These are phyloP conservation scores for Hsuehochloa calcarea DNA, from an alignment of 176 grass and related monocot species.

Conservation along the genomic window DNA sequence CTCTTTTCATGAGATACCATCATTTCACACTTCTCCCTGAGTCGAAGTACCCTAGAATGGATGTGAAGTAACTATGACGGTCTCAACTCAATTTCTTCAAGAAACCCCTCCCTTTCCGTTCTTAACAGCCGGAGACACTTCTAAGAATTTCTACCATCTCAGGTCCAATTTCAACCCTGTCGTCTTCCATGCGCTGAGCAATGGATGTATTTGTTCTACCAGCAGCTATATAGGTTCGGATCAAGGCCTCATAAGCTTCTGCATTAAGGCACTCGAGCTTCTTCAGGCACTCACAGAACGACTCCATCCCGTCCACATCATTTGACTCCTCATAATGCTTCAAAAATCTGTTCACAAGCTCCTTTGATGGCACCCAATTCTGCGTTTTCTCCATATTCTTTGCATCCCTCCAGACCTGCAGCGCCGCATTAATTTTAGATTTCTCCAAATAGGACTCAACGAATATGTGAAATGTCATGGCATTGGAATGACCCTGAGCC, in stretches of 20 bases:
- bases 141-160: constrained; percentile 20
- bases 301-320: constrained; percentile 38
- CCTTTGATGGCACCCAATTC: constrained; percentile 25
- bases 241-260: constrained; percentile 22
- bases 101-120: not conserved
- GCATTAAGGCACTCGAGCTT: constrained; percentile 30
- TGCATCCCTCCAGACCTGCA: constrained; percentile 25
- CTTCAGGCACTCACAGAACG: constrained; percentile 31
- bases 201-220: constrained; percentile 25
- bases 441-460: constrained; percentile 39
- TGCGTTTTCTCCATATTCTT: constrained; percentile 22
- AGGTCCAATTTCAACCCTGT: constrained; percentile 28
- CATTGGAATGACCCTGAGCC: constrained; percentile 17
- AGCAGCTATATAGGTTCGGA: constrained; percentile 20
- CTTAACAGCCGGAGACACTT: not conserved
- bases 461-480: constrained; percentile 33
- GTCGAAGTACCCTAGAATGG: not conserved
- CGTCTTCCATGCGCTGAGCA: constrained; percentile 16
- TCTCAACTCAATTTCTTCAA: not conserved
- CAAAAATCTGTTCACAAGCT: constrained; percentile 36
- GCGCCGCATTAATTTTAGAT: not conserved
- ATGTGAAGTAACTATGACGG: not conserved
- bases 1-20: not conserved
- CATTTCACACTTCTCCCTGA: not conserved
- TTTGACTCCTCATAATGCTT: constrained; percentile 44